Conservation (phyloP, 1,284 basidiomycete species). For the Sporisorium graminicola region DNA sequence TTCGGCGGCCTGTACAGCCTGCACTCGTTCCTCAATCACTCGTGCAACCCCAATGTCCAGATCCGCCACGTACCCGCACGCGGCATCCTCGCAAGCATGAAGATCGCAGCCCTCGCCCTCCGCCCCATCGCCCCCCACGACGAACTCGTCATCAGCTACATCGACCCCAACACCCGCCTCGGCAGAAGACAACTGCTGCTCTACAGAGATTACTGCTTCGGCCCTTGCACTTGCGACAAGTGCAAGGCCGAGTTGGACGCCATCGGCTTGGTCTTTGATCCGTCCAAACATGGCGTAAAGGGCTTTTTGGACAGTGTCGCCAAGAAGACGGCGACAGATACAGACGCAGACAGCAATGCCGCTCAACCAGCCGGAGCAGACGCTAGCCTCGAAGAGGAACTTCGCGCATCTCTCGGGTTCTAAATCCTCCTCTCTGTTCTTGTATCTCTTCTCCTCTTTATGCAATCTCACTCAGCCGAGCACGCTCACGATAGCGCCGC, state of each 20-base stretch:
- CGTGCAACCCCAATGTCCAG: slow-evolving; percentile 81
- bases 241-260: slow-evolving; percentile 72
- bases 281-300: slow-evolving; percentile 24
- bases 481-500: not conserved
- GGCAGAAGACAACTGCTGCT: slow-evolving; percentile 76
- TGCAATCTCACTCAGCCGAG: not conserved
- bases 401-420: slow-evolving; percentile 58
- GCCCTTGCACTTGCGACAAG: slow-evolving; percentile 76
- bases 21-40: slow-evolving; percentile 88
- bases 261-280: slow-evolving; percentile 23
- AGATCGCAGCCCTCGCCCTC: slow-evolving; percentile 80
- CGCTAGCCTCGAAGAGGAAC: slow-evolving; percentile 53
- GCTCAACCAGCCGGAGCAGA: not conserved
- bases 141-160: slow-evolving; percentile 81
- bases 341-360: not conserved
- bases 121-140: slow-evolving; percentile 78
- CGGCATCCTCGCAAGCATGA: slow-evolving; percentile 74
- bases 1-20: slow-evolving; percentile 87
- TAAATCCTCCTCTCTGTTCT: slow-evolving; percentile 5
- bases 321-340: slow-evolving; percentile 13
- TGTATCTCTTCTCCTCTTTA: not conserved
- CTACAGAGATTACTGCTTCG: slow-evolving; percentile 69
- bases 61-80: slow-evolving; percentile 78
- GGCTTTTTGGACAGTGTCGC: slow-evolving; percentile 30
- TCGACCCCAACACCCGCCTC: slow-evolving; percentile 76